Evolutionary conservation across 139 green algal genomes (phyloP), one percentile per base, ranked within the genome.

Genomic region (Picochlorum sp.): DNA sequence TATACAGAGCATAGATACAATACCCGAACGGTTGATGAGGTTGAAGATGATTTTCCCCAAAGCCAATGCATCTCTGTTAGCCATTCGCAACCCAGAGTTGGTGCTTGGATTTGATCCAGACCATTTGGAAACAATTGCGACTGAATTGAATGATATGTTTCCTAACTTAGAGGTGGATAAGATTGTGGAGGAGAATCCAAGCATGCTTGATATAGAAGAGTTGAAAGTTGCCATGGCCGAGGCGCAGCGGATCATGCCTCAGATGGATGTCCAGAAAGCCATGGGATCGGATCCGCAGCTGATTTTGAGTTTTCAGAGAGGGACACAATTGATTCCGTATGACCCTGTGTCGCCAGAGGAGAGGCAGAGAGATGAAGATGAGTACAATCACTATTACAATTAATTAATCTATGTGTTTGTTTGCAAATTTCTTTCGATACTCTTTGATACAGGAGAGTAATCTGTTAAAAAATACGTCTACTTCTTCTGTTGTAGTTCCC

Each of bases 251-350:
- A 73, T 92, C 37, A 79, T 92, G 78, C 83, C 81, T 0, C 24
- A 58, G 4, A 56, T 76, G 1, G 71, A 92, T 52, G 34, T 86
- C 11, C 45, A 73, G 15, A 13, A 71, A 20, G 69, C 83, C 41
- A 71, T 90, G 72, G 63, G 70, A 2, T 62, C 13, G 28, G 75
- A 94, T 57, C 87, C 87, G 0, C 62, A 82, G 52, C 65, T 87
- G 45, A 82, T 94, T 38, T 67, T 92, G n/a, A 68, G 63, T 3
- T 80, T 94, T 47, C 75, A 90, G 57, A 82, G 83, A 21, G 84
- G 85, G 14, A 74, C 59, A 49, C 59, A 74, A 23, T 65, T 92
- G 32, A 90, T 94, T 32, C 77, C 82, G 1, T 92, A 90, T 45
- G 85, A 66, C n/a, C 61, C 61, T 24, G n/a, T 32, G 21, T 24